These are phyloP conservation scores for Rhodotorula diobovata DNA, from an alignment of 768 basidiomycete genomes.

Conservation along the genomic window DNA sequence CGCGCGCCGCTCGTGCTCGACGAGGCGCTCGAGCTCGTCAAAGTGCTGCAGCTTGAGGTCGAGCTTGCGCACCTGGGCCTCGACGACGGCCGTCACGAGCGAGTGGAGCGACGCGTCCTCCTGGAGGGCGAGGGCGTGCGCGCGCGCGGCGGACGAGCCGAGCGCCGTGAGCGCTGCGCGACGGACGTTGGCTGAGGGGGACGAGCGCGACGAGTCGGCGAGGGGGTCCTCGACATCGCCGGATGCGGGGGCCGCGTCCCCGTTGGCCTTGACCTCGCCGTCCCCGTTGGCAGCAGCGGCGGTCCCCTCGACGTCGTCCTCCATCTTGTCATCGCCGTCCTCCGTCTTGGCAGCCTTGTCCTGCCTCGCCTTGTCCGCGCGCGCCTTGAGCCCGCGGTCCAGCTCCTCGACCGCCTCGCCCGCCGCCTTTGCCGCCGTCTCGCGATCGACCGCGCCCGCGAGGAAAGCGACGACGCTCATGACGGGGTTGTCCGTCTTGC, in stretches of 20 bases:
- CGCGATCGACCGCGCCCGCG: conserved; percentile 75
- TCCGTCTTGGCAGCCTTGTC: conserved; percentile 23
- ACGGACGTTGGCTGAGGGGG: conserved; percentile 69
- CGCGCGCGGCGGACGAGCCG: conserved; percentile 80
- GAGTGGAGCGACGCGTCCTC: conserved; percentile 76
- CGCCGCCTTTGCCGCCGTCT: conserved; percentile 88
- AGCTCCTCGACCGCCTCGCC: conserved; percentile 69
- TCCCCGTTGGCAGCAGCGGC: too few species aligned
- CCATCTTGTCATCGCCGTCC: conserved; percentile 12
- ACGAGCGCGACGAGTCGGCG: conserved; percentile 25
- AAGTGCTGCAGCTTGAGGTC: conserved; percentile 93
- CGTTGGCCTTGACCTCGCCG: not conserved
- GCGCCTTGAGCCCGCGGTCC: conserved; percentile 41
- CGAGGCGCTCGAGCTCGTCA: conserved; percentile 82
- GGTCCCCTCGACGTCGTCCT: conserved; percentile 19
- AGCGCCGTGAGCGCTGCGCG: conserved; percentile 84
- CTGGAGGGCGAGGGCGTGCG: conserved; percentile 68
- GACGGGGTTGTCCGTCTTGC: conserved; percentile 92
- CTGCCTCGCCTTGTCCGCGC: conserved; percentile 17
- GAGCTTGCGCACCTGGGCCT: conserved; percentile 68
- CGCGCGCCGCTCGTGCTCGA: conserved; percentile 82
- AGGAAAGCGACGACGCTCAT: conserved; percentile 98
- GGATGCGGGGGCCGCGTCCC: not conserved
- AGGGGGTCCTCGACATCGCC: not conserved
- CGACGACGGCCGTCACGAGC: conserved; percentile 72